Evolutionary conservation across 2,329 filamentous ascomycete genomes (phyloP).

Genomic region (Lecanicillium sp.): DNA sequence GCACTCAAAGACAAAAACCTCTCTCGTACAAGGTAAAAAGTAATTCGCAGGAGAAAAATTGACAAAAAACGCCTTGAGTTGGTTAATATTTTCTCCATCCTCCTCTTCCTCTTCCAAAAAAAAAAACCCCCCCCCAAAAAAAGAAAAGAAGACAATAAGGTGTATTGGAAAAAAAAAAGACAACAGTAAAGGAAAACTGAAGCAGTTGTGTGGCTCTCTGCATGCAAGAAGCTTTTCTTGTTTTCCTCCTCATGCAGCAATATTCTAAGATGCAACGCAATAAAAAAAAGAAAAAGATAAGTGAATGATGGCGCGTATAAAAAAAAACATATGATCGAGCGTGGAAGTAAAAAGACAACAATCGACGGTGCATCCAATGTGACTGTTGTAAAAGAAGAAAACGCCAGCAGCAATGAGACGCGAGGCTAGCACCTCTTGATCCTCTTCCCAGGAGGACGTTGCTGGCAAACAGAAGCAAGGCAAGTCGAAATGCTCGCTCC

Average conservation of each 20-base stretch:
- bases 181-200: neutral
- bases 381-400: too few relatives aligned
- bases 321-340: neutral
- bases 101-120: neutral
- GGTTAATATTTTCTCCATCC: neutral
- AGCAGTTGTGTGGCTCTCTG: neutral
- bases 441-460: too few relatives aligned
- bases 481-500: conserved; percentile 4
- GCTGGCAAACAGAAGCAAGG: too few relatives aligned
- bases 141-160: neutral
- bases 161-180: conserved; percentile 7
- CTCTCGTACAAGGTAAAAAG: neutral
- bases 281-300: conserved; percentile 2
- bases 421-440: too few relatives aligned
- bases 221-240: neutral
- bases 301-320: neutral
- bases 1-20: neutral
- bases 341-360: too few relatives aligned
- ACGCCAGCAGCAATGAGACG: too few relatives aligned
- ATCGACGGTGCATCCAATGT: too few relatives aligned
- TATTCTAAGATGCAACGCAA: conserved; percentile 11
- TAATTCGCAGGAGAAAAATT: neutral
- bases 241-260: neutral
- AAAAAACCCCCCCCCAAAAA: neutral
- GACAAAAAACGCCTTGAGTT: conserved; percentile 1